phyloP scores from a whole-genome alignment of 305 asterid species.

The Fraxinus greggii region DNA sequence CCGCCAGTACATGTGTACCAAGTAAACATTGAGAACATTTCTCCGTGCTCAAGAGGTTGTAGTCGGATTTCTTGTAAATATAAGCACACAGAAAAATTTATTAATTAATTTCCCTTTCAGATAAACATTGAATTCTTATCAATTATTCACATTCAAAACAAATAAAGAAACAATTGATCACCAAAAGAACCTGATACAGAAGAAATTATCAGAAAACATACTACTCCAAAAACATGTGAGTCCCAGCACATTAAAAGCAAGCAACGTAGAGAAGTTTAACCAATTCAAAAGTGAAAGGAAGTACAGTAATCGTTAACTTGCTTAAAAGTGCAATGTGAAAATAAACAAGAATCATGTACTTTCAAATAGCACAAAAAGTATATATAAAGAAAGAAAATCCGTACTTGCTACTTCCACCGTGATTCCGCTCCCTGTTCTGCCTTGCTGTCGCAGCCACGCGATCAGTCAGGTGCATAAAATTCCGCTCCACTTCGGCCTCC shows the following conservation, averaged over 20 bases:
- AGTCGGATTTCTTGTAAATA: neutral
- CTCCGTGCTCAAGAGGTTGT: neutral
- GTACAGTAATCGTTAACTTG: neutral
- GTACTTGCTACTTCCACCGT: conserved; percentile 45
- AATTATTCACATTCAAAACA: neutral
- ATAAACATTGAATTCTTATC: neutral
- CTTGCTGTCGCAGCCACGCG: conserved; percentile 15
- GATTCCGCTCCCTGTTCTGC: conserved; percentile 25
- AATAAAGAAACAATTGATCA: neutral
- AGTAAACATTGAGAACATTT: neutral
- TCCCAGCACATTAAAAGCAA: neutral
- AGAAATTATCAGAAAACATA: neutral
- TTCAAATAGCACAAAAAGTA: conserved; percentile 1
- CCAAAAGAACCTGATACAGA: neutral
- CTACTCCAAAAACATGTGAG: neutral
- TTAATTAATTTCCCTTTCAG: neutral
- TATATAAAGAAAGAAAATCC: conserved; percentile 27
- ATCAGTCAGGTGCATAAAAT: conserved; percentile 20
- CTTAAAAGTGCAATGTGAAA: conserved; percentile 22
- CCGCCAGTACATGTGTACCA: neutral
- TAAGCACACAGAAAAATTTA: neutral
- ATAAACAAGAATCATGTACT: conserved; percentile 16
- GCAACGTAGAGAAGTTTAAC: neutral
- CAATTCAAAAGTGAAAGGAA: neutral
- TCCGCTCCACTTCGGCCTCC: conserved; percentile 20